Evolutionary conservation across 441 rosid species (phyloP).

Genomic region (Erodium texanum): DNA sequence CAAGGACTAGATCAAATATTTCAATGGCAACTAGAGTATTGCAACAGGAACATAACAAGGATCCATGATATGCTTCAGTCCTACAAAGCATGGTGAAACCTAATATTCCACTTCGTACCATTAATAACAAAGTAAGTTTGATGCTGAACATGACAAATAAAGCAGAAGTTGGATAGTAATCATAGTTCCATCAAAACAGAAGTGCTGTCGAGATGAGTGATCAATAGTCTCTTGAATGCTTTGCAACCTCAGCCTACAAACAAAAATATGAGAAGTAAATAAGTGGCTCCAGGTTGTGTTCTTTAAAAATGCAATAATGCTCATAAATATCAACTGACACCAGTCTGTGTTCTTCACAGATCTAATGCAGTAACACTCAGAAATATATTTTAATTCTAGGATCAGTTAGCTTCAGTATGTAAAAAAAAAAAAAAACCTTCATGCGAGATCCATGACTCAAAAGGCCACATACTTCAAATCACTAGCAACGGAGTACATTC

Average conservation of each 20-base stretch:
- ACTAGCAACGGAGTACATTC: not conserved
- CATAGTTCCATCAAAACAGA: not conserved
- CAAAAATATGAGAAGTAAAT: not conserved
- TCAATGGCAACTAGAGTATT: not conserved
- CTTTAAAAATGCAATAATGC: not conserved
- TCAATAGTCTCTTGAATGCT: constrained; percentile 3
- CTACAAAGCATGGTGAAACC: not conserved
- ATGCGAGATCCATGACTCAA: not conserved
- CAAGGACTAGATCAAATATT: not conserved
- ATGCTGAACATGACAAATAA: not conserved
- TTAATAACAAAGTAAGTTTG: not conserved
- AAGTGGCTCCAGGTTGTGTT: not conserved
- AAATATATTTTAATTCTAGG: not conserved
- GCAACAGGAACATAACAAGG: not conserved
- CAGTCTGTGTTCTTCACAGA: not conserved
- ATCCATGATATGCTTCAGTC: not conserved
- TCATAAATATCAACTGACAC: not conserved
- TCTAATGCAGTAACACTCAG: not conserved
- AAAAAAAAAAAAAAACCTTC: not conserved
- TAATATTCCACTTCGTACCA: not conserved
- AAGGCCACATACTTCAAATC: not conserved
- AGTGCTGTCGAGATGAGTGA: not conserved
- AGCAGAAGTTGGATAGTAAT: not conserved
- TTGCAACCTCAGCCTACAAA: constrained; percentile 1
- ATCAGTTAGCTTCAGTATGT: not conserved